Evolutionary conservation across 2,329 filamentous ascomycete genomes (phyloP), one percentile per base, ranked within the genome.

Genomic region (Tolypocladium nubicola): DNA sequence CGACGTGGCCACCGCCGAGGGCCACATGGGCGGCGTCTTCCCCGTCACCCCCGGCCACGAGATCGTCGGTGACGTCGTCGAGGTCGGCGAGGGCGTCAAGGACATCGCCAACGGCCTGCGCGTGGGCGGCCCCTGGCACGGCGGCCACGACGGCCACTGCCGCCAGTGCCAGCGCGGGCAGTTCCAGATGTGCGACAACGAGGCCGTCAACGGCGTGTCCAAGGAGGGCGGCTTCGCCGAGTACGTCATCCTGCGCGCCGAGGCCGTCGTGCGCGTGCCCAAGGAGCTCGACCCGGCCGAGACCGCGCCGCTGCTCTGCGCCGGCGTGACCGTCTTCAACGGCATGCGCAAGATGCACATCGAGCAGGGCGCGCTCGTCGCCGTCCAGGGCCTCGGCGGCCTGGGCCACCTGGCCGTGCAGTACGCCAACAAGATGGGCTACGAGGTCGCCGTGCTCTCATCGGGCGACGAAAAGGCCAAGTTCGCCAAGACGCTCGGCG

Each of bases 351-450:
- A 81, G 68, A 73, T 80, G 61, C 66, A 74, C 30, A 71, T 84
- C 50, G 73, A 77, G 63, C 76, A 79, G 57, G 81, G 81, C 11
- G 74, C 71, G n/a, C 60, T 78, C 0, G 78, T 84, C 0, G 82
- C 80, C 26, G 66, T 85, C 26, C 84, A 92, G 60, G 89, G 88
- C 16, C 76, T 93, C 3, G 85, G 90, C 54, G 89, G 89, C 1
- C 77, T 92, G 0, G 89, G 89, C 2, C 89, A 93, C 69, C 70
- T 93, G 37, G 89, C 87, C 0, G 84, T 92, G 37, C 88, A 91
- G 68, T 92, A 86, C 67, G 87, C 87, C 5, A 76, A 76, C 54
- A 84, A 85, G 71, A 90, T 91, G 87, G 89, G 89, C 5, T 91
- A 87, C 70, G 79, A 82, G 58, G 83, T 89, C 6, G 83, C 83